Evolutionary conservation across 345 rosid genomes (phyloP), one percentile per base, ranked within the genome.

Genomic region (Populus deltoides): DNA sequence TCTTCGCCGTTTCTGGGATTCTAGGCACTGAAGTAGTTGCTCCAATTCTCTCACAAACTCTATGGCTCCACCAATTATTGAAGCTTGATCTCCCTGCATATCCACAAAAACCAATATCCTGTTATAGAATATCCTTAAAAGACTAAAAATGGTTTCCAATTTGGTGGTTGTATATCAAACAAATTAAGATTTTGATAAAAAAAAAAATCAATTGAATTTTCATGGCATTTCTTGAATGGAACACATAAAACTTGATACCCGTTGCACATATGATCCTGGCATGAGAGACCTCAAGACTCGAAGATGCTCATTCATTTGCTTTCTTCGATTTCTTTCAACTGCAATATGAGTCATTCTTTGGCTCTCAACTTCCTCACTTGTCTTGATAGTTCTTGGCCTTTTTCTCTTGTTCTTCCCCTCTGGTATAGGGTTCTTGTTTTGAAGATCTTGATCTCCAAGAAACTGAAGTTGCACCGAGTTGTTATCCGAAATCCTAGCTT

Each of bases 261-360:
- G 83, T 87, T 96, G 97, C 7, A 91, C 97, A 81, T 93, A 96
- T 16, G 99, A 96, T 43, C 97, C 90, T 2, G 98, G 99, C 99
- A 93, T 96, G 84, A 96, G 94, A 82, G 99, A 88, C 68, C 97
- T 89, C 72, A 96, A 78, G 66, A 93, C 97, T 31, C 93, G 89
- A 71, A 96, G 94, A 88, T 96, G 95, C 59, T 93, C 99, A 71
- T 96, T 96, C 98, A 96, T 96, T 80, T 93, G 98, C 88, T 91
- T 91, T 80, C 99, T 86, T 49, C 99, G 78, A 78, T 93, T 92
- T 72, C 98, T 87, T 77, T 92, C 99, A 0, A 97, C 97, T 0
- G 99, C 97, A 17, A 97, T 97, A 71, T 94, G 99, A 73, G 95
- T 90, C 97, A 92, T 92, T 62, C 97, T 38, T 73, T 97, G 98